These are phyloP conservation scores for Populus nigra DNA, from an alignment of 345 rosid genomes.

Conservation along the genomic window DNA sequence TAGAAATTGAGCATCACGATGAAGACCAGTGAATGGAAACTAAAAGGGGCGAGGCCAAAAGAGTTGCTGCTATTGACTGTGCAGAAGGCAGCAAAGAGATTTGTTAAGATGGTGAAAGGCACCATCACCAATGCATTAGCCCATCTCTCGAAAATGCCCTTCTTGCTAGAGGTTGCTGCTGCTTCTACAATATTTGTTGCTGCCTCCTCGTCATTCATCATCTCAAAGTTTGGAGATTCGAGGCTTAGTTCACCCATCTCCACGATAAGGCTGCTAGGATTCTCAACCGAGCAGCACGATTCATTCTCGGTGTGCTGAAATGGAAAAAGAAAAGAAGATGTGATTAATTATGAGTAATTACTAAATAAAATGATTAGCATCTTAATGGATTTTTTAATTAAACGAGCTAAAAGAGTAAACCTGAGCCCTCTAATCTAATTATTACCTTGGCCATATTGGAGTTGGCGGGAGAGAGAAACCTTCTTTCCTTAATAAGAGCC, in stretches of 20 bases:
- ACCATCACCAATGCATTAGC: no score
- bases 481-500: no score
- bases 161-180: no score
- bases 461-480: no score
- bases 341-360: no score
- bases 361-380: no score
- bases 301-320: not conserved
- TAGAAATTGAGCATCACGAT: constrained; percentile 3
- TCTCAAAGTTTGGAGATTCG: not conserved
- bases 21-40: not conserved
- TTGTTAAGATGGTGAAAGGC: not conserved
- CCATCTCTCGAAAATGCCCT: no score
- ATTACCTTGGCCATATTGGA: no score
- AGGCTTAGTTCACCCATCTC: not conserved
- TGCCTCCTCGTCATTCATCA: no score
- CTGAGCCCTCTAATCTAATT: not conserved
- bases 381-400: no score
- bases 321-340: not conserved
- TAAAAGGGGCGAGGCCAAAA: not conserved
- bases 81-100: constrained; percentile 11
- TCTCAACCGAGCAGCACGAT: not conserved
- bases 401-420: not conserved
- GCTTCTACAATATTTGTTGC: not conserved
- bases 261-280: not conserved
- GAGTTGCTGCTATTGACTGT: not conserved